A percentile compares a stretch with the other conserved stretches of the same genome.
phyloP scores from a whole-genome alignment of 2,329 filamentous ascomycete species.

The Arthrobotrys sinensis region DNA sequence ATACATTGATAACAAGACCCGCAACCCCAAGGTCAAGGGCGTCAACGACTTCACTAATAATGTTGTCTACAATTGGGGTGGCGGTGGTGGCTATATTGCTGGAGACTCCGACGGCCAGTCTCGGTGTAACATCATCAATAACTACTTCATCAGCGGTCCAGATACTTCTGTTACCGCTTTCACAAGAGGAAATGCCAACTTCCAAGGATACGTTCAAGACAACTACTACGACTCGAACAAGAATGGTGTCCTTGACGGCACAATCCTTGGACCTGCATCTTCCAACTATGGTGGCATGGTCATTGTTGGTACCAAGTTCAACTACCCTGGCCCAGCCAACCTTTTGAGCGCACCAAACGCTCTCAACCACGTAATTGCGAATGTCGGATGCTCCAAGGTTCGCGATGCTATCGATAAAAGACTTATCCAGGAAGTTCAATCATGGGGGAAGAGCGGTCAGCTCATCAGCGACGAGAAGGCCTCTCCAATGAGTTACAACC shows the following conservation, averaged over 20 bases:
- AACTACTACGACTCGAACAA: slow-evolving; percentile 72
- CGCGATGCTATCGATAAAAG: slow-evolving; percentile 70
- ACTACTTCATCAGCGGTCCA: slow-evolving; percentile 74
- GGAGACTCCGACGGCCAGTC: slow-evolving; percentile 71
- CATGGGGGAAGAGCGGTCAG: slow-evolving; percentile 69
- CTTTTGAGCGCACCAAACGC: slow-evolving; percentile 68
- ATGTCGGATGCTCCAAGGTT: slow-evolving; percentile 69
- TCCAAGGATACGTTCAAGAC: slow-evolving; percentile 72
- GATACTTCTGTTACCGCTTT: slow-evolving; percentile 71
- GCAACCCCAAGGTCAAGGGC: slow-evolving; percentile 74
- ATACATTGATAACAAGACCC: slow-evolving; percentile 74
- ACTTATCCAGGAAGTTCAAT: slow-evolving; percentile 68
- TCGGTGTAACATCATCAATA: slow-evolving; percentile 72
- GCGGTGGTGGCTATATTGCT: slow-evolving; percentile 73
- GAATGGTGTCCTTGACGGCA: slow-evolving; percentile 71
- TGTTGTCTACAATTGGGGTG: slow-evolving; percentile 74
- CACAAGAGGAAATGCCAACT: slow-evolving; percentile 73
- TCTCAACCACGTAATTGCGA: slow-evolving; percentile 67
- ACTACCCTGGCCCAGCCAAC: slow-evolving; percentile 69
- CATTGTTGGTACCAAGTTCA: slow-evolving; percentile 68
- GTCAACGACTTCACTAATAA: slow-evolving; percentile 71
- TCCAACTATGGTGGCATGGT: slow-evolving; percentile 70
- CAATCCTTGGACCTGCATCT: slow-evolving; percentile 67
- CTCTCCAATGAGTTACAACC: slow-evolving; percentile 67
- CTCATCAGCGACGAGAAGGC: slow-evolving; percentile 70